These are phyloP conservation scores for Gracilaria gracilis DNA, from an alignment of 23 red algal genomes.

Conservation along the genomic window DNA sequence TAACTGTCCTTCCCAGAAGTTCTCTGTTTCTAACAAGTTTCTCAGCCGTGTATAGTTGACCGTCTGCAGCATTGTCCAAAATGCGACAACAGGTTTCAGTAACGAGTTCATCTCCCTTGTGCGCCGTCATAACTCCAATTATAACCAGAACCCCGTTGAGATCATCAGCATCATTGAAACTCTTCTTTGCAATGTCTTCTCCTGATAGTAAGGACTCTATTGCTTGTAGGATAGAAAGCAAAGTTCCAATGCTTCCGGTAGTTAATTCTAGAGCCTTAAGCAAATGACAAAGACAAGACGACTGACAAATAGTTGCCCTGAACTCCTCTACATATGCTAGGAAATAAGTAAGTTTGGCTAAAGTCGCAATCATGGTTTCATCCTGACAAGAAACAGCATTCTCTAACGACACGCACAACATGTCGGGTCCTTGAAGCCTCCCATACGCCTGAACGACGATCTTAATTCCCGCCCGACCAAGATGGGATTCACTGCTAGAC, in stretches of 20 bases:
- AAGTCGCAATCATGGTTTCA: not conserved
- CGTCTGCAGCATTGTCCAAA: conserved; percentile 53
- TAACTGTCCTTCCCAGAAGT: not conserved
- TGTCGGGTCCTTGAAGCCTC: not conserved
- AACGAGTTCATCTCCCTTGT: not conserved
- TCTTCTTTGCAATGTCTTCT: conserved; percentile 16
- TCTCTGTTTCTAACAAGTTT: conserved; percentile 27
- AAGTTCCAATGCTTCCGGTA: not conserved
- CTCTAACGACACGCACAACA: not conserved
- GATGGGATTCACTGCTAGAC: not conserved
- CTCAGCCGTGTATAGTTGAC: not conserved
- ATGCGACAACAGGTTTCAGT: conserved; percentile 16
- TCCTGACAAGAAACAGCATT: not conserved
- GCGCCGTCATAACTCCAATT: not conserved
- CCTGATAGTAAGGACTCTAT: conserved; percentile 16
- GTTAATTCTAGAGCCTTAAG: not conserved
- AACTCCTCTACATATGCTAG: not conserved
- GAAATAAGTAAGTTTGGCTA: not conserved
- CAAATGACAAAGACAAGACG: not conserved
- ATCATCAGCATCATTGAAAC: conserved; percentile 35
- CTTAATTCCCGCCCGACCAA: not conserved
- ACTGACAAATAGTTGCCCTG: not conserved
- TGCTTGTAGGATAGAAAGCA: conserved; percentile 4
- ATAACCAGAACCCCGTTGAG: conserved; percentile 7
- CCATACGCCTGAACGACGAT: not conserved